Percentiles rank a stretch among this genome's conserved stretches.
Conservation (phyloP, 306 rosid genomes). For the Prinsepia uniflora region DNA sequence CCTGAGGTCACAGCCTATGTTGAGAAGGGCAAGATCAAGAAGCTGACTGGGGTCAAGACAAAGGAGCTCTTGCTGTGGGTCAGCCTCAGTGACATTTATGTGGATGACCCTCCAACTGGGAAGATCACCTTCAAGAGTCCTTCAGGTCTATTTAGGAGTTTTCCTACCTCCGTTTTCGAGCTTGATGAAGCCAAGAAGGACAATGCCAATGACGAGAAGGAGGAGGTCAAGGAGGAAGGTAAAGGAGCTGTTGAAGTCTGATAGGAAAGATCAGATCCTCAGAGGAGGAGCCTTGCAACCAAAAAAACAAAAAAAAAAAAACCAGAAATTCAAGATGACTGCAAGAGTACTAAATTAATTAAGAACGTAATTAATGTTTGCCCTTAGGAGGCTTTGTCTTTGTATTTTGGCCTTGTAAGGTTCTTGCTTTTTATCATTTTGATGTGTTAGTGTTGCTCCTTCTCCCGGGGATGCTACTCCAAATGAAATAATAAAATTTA, state of each 20-base stretch:
- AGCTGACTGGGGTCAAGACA: constrained; percentile 72
- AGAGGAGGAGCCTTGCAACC: no score
- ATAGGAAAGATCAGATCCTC: background rate
- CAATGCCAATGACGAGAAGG: background rate
- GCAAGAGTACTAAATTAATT: background rate
- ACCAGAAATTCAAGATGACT: background rate
- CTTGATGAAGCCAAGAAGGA: constrained; percentile 32
- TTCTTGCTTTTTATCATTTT: no score
- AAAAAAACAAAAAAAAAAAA: no score
- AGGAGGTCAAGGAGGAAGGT: constrained; percentile 43
- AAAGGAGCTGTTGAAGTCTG: constrained; percentile 17
- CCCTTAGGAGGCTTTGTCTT: background rate
- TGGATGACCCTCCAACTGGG: constrained; percentile 65
- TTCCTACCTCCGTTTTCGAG: constrained; percentile 58
- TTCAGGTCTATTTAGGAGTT: constrained; percentile 53
- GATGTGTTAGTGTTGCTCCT: background rate
- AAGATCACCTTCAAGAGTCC: constrained; percentile 70
- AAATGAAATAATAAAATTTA: constrained; percentile 4
- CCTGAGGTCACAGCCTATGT: constrained; percentile 67
- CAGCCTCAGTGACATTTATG: constrained; percentile 50
- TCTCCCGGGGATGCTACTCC: background rate
- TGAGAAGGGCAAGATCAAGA: constrained; percentile 57
- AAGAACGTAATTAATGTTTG: no score
- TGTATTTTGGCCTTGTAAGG: background rate
- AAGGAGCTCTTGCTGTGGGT: constrained; percentile 91